These are phyloP conservation scores for Picea engelmannii DNA, from an alignment of 83 land plant genomes.

Conservation along the genomic window DNA sequence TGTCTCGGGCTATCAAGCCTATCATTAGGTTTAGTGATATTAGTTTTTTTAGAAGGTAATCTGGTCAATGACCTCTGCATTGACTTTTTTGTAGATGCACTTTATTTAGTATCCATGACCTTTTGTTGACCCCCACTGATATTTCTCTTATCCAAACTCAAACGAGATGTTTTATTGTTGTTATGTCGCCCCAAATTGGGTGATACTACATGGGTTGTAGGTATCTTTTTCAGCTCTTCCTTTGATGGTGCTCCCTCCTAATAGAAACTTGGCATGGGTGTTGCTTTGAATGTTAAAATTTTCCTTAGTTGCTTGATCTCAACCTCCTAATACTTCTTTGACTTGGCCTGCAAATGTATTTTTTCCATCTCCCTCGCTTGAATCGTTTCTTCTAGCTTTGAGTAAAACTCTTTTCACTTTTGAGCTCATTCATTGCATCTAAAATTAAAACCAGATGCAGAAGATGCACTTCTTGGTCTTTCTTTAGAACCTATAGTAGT, in stretches of 20 bases:
- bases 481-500: conserved; percentile 5
- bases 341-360: conserved; percentile 49
- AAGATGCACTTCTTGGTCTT: conserved; percentile 9
- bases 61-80: conserved; percentile 2
- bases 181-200: neutral
- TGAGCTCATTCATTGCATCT: conserved; percentile 15
- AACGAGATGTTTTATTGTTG: neutral
- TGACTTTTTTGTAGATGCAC: neutral
- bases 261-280: conserved; percentile 64
- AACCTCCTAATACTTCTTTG: conserved; percentile 56
- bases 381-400: conserved; percentile 59
- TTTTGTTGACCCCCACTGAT: neutral
- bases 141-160: conserved; percentile 1
- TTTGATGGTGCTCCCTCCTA: conserved; percentile 61
- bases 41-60: neutral
- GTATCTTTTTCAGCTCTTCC: conserved; percentile 51
- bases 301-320: conserved; percentile 54
- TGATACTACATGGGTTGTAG: neutral
- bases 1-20: neutral
- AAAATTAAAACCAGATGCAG: conserved; percentile 15
- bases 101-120: neutral
- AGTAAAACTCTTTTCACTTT: conserved; percentile 34
- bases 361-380: conserved; percentile 53
- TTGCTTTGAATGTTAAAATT: conserved; percentile 52
- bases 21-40: neutral